Base-by-base conservation (phyloP, 495 filamentous ascomycete genomes). In the Penicillium roqueforti region DNA sequence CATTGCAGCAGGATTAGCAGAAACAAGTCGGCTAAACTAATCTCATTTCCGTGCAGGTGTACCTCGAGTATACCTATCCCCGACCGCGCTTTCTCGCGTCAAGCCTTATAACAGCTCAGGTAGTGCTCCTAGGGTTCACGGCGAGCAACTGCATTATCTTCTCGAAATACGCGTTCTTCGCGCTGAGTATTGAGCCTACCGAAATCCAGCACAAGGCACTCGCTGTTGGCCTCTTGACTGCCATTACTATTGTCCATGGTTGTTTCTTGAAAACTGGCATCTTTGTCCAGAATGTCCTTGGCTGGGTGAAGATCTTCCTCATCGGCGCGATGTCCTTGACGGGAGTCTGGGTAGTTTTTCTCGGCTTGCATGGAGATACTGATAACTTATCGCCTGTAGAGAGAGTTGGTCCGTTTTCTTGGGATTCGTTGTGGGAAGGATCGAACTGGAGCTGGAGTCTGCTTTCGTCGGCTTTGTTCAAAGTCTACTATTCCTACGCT, bases 11-110 rank as follows among this genome's bases (percentile, higher is more conserved):
- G 22, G 4, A 16, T 20, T 43, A n/a, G 22, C 20, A 32, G 20
- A 26, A 26, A 16, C 22, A 26, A 9, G 25, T 31, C n/a, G 1
- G 32, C 55, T 58, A 61, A 59, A 39, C 5, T 22, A 11, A 8
- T 36, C 22, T 47, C 11, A 34, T 16, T 3, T 41, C 31, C 26
- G 22, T 7, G 4, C 34, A 71, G 68, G 71, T 90, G 26, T 92
- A 92, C 57, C 80, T 91, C 48, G 87, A 92, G 59, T 87, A 84
- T 66, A 83, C 84, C 0, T 92, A 89, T 68, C 82, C 78, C 0
- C 73, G 73, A 22, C 87, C 88, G 3, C 78, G 78, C 14, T 89
- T 87, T 58, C 76, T 92, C 16, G 84, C 85, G 0, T 86, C 86
- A 3, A 85, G 80, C 0, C 63, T 90, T 41, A 69, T 91, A 34